Percentiles rank a stretch among this genome's conserved stretches.
phyloP scores from a whole-genome alignment of 352 stramenopile species.

The Globisporangium nodosum region DNA sequence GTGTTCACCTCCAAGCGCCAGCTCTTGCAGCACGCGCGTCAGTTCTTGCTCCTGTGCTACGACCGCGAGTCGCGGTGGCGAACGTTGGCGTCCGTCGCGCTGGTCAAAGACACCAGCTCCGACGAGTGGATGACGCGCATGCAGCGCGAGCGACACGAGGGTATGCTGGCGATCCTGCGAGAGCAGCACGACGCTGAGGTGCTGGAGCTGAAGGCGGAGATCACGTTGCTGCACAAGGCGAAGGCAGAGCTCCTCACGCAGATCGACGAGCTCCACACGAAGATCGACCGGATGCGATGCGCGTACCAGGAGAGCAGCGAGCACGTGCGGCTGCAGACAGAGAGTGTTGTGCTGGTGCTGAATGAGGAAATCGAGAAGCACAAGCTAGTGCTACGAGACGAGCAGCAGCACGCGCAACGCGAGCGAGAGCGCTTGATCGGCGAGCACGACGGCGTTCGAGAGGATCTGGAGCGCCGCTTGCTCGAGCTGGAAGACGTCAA shows the following conservation, averaged over 20 bases:
- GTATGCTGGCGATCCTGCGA: constrained; percentile 36
- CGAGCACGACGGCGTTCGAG: constrained; percentile 30
- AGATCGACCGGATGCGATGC: constrained; percentile 25
- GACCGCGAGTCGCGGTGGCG: constrained; percentile 62
- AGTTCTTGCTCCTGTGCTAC: constrained; percentile 62
- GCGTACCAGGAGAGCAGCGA: constrained; percentile 55
- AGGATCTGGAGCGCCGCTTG: constrained; percentile 36
- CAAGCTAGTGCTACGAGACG: constrained; percentile 20
- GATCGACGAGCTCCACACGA: constrained; percentile 25
- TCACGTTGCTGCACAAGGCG: constrained; percentile 39
- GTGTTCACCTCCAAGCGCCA: constrained; percentile 50
- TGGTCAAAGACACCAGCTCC: constrained; percentile 55
- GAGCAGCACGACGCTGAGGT: constrained; percentile 42
- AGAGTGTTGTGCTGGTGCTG: constrained; percentile 35
- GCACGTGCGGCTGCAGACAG: constrained; percentile 36
- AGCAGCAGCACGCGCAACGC: constrained; percentile 23
- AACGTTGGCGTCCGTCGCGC: constrained; percentile 26
- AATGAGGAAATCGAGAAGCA: constrained; percentile 29
- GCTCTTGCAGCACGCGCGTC: constrained; percentile 36
- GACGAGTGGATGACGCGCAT: constrained; percentile 66
- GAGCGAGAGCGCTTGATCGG: constrained; percentile 39
- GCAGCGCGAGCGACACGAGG: constrained; percentile 51
- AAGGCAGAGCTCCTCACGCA: constrained; percentile 33
- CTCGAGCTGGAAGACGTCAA: constrained; percentile 23
- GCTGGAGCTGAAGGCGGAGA: constrained; percentile 29